Evolutionary conservation across 345 rosid species (phyloP).

Genomic region (Combretum micranthum): DNA sequence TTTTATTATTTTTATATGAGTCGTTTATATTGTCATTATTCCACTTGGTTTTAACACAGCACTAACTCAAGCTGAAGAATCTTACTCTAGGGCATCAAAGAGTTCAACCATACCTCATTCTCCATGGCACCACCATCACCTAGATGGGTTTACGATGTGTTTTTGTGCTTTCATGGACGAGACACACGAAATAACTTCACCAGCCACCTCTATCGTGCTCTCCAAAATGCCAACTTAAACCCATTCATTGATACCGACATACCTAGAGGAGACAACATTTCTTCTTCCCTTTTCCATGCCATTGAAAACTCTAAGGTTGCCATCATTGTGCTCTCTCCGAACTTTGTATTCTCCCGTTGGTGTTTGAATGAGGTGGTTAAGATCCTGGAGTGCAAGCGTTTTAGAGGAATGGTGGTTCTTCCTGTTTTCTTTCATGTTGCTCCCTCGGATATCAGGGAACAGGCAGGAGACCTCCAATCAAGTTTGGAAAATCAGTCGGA

Average conservation of each 20-base stretch:
- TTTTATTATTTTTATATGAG: too few species aligned
- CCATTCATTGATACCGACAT: constrained; percentile 12
- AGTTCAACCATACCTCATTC: too few species aligned
- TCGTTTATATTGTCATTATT: too few species aligned
- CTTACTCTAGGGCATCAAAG: too few species aligned
- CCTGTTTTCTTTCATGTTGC: constrained; percentile 14
- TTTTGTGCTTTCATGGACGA: constrained; percentile 20
- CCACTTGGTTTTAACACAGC: too few species aligned
- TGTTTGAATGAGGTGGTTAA: constrained; percentile 21
- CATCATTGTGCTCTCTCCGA: constrained; percentile 14
- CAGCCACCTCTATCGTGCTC: constrained; percentile 12
- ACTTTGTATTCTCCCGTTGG: constrained; percentile 16
- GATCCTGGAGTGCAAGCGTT: constrained; percentile 11
- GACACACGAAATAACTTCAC: constrained; percentile 23
- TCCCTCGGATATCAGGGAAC: constrained; percentile 12
- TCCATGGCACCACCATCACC: too few species aligned
- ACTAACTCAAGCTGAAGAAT: too few species aligned
- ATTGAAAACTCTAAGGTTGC: constrained; percentile 18
- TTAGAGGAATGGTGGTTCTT: constrained; percentile 6
- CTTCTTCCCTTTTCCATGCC: constrained; percentile 8
- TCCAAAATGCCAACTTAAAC: neutral
- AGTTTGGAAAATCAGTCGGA: constrained; percentile 3
- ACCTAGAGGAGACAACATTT: constrained; percentile 7
- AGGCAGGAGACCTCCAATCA: neutral
- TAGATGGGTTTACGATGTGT: constrained; percentile 17